phyloP scores from a whole-genome alignment of 2,329 filamentous ascomycete genomes.

The Aspergillus alliaceus region DNA sequence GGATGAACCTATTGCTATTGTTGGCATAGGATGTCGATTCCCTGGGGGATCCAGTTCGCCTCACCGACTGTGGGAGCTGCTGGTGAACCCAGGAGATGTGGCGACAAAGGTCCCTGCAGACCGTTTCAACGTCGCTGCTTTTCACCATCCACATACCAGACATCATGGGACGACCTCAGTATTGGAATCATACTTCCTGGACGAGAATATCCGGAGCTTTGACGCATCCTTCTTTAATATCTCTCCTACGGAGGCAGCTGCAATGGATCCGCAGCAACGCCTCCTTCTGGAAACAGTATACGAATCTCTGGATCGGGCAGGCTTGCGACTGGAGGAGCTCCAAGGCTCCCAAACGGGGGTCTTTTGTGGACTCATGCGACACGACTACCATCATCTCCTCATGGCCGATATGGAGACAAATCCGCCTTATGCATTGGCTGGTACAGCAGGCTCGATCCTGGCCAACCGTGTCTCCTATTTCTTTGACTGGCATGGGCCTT shows the following conservation, averaged over 20 bases:
- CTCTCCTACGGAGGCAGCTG: not conserved
- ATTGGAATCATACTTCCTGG: slow-evolving; percentile 15
- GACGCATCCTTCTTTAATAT: slow-evolving; percentile 6
- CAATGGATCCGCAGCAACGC: too few relatives aligned
- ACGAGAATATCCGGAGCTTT: not conserved
- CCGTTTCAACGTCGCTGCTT: slow-evolving; percentile 22
- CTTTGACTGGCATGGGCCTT: not conserved
- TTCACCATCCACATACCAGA: slow-evolving; percentile 22
- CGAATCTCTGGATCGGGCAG: not conserved
- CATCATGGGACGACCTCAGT: slow-evolving; percentile 29
- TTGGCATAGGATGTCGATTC: slow-evolving; percentile 27
- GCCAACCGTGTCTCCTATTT: not conserved
- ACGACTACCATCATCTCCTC: too few relatives aligned
- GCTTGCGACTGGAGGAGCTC: not conserved
- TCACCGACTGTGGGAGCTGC: slow-evolving; percentile 26
- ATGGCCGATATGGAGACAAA: not conserved
- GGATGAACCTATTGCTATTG: slow-evolving; percentile 27
- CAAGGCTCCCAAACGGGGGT: not conserved
- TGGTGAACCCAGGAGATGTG: slow-evolving; percentile 24
- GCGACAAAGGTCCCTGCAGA: slow-evolving; percentile 19
- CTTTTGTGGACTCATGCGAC: not conserved
- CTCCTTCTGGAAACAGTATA: slow-evolving; percentile 4
- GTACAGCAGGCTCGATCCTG: not conserved
- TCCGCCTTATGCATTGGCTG: not conserved
- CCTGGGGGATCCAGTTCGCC: slow-evolving; percentile 24